Conservation (phyloP, 139 green algal genomes). For the Zygnema cylindricum region DNA sequence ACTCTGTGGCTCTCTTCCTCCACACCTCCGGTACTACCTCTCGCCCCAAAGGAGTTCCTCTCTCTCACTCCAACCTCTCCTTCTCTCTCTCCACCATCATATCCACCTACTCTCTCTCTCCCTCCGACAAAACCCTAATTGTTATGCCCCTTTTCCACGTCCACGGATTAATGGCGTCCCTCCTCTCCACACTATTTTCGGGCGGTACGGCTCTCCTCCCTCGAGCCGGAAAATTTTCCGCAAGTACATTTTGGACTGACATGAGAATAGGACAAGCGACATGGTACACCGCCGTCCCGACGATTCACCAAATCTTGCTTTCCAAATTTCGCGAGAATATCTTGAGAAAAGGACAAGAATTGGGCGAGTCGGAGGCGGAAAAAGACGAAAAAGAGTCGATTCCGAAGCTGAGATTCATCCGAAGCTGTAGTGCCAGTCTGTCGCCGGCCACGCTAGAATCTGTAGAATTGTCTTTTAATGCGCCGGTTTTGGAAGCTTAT, state of each 20-base stretch:
- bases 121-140: conserved; percentile 63
- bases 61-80: conserved; percentile 81
- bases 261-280: conserved; percentile 69
- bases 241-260: conserved; percentile 79
- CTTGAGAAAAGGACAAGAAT: too few species aligned
- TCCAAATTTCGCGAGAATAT: conserved; percentile 27
- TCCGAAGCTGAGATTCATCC: conserved; percentile 80
- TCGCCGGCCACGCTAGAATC: conserved; percentile 75
- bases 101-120: conserved; percentile 78
- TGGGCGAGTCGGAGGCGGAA: neutral
- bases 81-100: conserved; percentile 78
- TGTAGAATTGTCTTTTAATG: conserved; percentile 70
- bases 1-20: conserved; percentile 78
- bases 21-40: conserved; percentile 87
- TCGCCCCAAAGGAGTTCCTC: conserved; percentile 83
- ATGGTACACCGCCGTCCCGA: conserved; percentile 90
- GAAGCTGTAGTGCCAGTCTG: conserved; percentile 78
- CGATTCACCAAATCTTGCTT: conserved; percentile 86
- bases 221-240: conserved; percentile 71
- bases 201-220: conserved; percentile 72
- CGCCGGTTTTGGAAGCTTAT: conserved; percentile 90
- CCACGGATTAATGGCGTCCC: conserved; percentile 82
- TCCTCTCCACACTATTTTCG: conserved; percentile 77
- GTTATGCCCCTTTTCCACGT: conserved; percentile 93
- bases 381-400: neutral